Evolutionary conservation across 108 stramenopile genomes (phyloP).

Genomic region (Cyclotella atomus): DNA sequence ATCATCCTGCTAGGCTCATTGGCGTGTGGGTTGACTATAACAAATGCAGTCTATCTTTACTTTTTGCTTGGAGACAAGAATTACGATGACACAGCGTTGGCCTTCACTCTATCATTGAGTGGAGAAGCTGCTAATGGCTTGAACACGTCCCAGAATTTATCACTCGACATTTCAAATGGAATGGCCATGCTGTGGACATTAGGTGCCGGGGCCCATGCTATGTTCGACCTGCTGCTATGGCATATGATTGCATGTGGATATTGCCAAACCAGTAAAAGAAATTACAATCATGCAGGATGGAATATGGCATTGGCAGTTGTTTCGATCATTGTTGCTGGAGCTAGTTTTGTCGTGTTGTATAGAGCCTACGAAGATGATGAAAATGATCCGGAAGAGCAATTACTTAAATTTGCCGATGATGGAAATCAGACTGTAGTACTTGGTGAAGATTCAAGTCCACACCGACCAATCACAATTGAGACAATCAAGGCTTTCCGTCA

Average conservation of each 20-base stretch:
- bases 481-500: conserved; percentile 1
- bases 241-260: conserved; percentile 43
- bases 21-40: conserved; percentile 40
- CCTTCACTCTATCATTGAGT: conserved; percentile 18
- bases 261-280: conserved; percentile 16
- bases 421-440: neutral
- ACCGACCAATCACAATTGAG: no score
- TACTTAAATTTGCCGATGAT: neutral
- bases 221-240: conserved; percentile 47
- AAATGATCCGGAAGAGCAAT: neutral
- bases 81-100: conserved; percentile 28
- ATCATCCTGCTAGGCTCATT: conserved; percentile 39
- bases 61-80: conserved; percentile 28
- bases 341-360: conserved; percentile 26
- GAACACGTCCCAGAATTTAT: neutral
- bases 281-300: conserved; percentile 18
- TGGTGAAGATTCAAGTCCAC: no score
- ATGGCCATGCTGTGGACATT: conserved; percentile 45
- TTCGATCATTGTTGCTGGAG: conserved; percentile 14
- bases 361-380: conserved; percentile 28
- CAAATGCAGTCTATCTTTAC: conserved; percentile 38
- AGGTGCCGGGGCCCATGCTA: conserved; percentile 25
- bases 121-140: conserved; percentile 19
- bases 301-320: conserved; percentile 35
- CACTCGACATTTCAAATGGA: conserved; percentile 23